These are phyloP conservation scores for Xylaria sp. DNA, from an alignment of 2,329 filamentous ascomycete species.

Conservation along the genomic window DNA sequence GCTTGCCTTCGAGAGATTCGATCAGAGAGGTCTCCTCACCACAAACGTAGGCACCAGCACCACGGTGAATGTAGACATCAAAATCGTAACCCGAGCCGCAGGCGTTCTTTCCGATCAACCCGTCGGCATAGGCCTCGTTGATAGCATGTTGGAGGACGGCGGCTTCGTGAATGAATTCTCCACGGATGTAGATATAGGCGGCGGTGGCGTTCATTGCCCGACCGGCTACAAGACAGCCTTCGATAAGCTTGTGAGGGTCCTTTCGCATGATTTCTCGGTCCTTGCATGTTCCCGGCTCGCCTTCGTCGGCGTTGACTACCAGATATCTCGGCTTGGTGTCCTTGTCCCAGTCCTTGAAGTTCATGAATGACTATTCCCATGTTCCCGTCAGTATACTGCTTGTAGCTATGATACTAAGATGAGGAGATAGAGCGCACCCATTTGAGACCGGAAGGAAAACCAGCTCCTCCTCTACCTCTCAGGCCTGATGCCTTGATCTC, in stretches of 20 bases:
- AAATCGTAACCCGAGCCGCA: slow-evolving; percentile 98
- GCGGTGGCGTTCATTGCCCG: slow-evolving; percentile 99
- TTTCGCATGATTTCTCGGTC: slow-evolving; percentile 99
- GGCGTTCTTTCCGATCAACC: slow-evolving; percentile 96
- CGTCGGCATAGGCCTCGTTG: slow-evolving; percentile 94
- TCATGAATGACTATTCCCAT: slow-evolving; percentile 87
- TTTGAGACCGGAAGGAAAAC: slow-evolving; percentile 98
- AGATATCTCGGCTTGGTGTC: slow-evolving; percentile 94
- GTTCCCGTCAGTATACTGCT: neutral
- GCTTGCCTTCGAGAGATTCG: slow-evolving; percentile 97
- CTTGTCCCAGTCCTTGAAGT: slow-evolving; percentile 99
- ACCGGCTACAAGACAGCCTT: slow-evolving; percentile 94
- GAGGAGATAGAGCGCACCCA: slow-evolving; percentile 68
- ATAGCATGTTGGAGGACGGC: slow-evolving; percentile 93
- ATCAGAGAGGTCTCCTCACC: slow-evolving; percentile 98
- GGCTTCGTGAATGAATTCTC: slow-evolving; percentile 96
- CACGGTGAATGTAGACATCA: slow-evolving; percentile 94
- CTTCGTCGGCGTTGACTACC: slow-evolving; percentile 98
- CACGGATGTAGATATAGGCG: slow-evolving; percentile 99
- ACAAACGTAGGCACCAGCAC: slow-evolving; percentile 96
- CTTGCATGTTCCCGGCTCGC: slow-evolving; percentile 98
- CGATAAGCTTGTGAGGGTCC: slow-evolving; percentile 97
- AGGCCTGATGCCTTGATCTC: slow-evolving; percentile 97
- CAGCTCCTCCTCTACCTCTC: slow-evolving; percentile 93
- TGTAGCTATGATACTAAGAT: neutral